Percentiles rank a stretch among this genome's conserved stretches.
Evolutionary conservation across 176 grass and related monocot genomes (phyloP).

Genomic region (Oryza longistaminata): DNA sequence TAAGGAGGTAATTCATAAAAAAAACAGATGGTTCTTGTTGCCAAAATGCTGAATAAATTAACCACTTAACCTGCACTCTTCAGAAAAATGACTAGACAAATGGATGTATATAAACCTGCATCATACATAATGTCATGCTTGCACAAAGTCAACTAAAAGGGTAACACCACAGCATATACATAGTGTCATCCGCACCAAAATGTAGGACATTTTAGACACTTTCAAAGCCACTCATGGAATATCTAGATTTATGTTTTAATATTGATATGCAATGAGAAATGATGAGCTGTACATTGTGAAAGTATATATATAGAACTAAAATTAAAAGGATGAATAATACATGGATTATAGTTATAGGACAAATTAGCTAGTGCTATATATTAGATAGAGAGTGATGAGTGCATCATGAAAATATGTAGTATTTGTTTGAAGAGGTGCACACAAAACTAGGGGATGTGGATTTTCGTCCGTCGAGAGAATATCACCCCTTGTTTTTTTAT

Average conservation of each 20-base stretch:
- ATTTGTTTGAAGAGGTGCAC: too few species aligned
- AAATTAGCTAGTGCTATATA: not conserved
- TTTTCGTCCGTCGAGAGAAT: too few species aligned
- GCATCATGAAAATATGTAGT: not conserved
- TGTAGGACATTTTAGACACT: not conserved
- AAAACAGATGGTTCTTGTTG: not conserved
- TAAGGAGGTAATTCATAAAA: constrained; percentile 65
- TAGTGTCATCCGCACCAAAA: not conserved
- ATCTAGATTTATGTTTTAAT: not conserved
- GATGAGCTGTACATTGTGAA: not conserved
- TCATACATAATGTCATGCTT: not conserved
- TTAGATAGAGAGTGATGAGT: not conserved
- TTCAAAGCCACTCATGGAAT: not conserved
- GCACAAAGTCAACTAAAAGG: not conserved
- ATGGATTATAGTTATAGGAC: not conserved
- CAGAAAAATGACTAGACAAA: not conserved
- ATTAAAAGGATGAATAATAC: not conserved
- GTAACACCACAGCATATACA: not conserved
- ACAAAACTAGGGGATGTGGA: too few species aligned
- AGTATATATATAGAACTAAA: not conserved
- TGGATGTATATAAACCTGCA: not conserved
- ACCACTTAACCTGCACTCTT: not conserved
- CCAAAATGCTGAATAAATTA: not conserved
- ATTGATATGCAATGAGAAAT: not conserved
- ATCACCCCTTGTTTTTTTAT: too few species aligned